Conservation (phyloP, 1,284 basidiomycete species). For the Malassezia restricta region DNA sequence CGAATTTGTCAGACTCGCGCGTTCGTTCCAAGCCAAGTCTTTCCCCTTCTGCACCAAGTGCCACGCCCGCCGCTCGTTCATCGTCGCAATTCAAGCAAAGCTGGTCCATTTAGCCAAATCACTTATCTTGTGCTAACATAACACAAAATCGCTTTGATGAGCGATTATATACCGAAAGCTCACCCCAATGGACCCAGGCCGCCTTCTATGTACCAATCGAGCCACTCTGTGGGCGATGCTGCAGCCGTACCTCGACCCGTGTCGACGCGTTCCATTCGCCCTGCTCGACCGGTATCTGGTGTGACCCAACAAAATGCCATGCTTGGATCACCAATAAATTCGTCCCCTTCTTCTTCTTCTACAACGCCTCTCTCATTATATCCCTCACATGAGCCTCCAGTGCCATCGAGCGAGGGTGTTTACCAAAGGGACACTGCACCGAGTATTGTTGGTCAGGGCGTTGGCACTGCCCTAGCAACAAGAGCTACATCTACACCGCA, state of each 20-base stretch:
- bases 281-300: background rate
- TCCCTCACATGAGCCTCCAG: too few species aligned
- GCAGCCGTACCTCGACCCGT: background rate
- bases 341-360: background rate
- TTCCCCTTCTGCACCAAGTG: background rate
- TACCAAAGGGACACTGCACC: too few species aligned
- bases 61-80: background rate
- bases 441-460: too few species aligned
- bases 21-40: background rate
- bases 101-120: background rate
- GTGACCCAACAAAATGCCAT: background rate
- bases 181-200: background rate
- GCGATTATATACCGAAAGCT: background rate
- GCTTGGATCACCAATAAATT: background rate
- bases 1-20: background rate
- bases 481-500: too few species aligned
- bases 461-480: too few species aligned
- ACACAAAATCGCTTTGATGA: background rate
- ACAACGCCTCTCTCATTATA: too few species aligned
- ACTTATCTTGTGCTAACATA: background rate
- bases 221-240: background rate
- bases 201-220: background rate
- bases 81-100: background rate
- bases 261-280: constrained; percentile 1
- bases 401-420: too few species aligned